phyloP scores from a whole-genome alignment of 192 early-diverging fungal species.

The Spizellomyces sp. region DNA sequence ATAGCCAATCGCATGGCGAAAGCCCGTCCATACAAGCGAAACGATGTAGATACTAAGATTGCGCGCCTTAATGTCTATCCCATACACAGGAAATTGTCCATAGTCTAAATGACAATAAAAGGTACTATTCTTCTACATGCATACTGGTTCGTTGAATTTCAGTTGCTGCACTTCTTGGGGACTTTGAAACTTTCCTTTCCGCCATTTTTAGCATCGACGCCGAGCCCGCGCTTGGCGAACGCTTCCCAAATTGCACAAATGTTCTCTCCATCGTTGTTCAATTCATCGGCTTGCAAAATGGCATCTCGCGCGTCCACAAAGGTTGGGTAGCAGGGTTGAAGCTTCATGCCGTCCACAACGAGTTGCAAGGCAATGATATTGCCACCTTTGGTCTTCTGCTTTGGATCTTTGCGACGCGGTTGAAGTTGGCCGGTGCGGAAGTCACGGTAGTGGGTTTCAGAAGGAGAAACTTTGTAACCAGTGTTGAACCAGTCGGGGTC shows the following conservation, averaged over 20 bases:
- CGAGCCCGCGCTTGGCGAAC: constrained; percentile 90
- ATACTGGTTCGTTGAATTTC: too few relatives aligned
- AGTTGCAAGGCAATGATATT: constrained; percentile 53
- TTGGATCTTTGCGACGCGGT: constrained; percentile 8
- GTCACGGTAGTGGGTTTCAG: constrained; percentile 29
- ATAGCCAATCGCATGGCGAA: too few relatives aligned
- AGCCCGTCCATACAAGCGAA: too few relatives aligned
- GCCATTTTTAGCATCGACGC: constrained; percentile 60
- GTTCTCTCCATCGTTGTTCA: constrained; percentile 44
- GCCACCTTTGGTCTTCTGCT: constrained; percentile 29
- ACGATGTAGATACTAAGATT: too few relatives aligned
- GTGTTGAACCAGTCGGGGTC: constrained; percentile 52
- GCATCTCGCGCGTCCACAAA: constrained; percentile 59
- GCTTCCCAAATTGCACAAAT: constrained; percentile 52
- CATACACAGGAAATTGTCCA: too few relatives aligned
- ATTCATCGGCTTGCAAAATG: constrained; percentile 50
- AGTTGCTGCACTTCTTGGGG: constrained; percentile 39
- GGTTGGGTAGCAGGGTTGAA: constrained; percentile 54
- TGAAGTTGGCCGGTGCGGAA: constrained; percentile 34
- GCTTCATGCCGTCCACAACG: constrained; percentile 57
- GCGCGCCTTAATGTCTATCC: too few relatives aligned
- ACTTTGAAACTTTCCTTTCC: constrained; percentile 43
- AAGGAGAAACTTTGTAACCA: background rate
- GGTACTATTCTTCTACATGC: too few relatives aligned
- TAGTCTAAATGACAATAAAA: too few relatives aligned